These are phyloP conservation scores for Globisporangium alternatum DNA, from an alignment of 352 stramenopile genomes.

Conservation along the genomic window DNA sequence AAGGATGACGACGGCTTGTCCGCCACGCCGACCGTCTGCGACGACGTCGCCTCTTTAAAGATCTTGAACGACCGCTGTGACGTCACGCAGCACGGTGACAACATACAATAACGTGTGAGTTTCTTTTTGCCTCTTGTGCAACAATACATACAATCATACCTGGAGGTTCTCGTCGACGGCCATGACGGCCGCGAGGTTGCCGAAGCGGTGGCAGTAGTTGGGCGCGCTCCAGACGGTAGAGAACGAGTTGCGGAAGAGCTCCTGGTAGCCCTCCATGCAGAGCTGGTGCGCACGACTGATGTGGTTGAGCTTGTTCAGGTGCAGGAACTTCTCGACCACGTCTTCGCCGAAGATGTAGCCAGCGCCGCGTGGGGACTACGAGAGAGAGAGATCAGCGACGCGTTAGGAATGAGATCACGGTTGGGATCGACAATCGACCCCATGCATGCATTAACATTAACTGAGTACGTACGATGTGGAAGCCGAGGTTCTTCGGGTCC, in stretches of 20 bases:
- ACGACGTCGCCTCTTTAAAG: slow-evolving; percentile 79
- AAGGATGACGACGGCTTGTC: slow-evolving; percentile 69
- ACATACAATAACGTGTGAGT: slow-evolving; percentile 10
- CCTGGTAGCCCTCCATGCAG: slow-evolving; percentile 83
- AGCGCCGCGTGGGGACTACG: slow-evolving; percentile 65
- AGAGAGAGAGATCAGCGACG: background rate
- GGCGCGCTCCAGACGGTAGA: slow-evolving; percentile 84
- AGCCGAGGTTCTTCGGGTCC: slow-evolving; percentile 81
- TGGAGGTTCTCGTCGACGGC: slow-evolving; percentile 58
- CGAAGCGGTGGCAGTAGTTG: slow-evolving; percentile 88
- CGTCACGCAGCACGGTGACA: background rate
- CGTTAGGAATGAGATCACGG: background rate
- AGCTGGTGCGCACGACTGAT: slow-evolving; percentile 84
- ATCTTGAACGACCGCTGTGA: slow-evolving; percentile 79
- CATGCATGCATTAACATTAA: too few species aligned
- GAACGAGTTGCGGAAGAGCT: slow-evolving; percentile 73
- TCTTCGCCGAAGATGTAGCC: slow-evolving; percentile 88
- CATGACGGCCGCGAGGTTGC: slow-evolving; percentile 73
- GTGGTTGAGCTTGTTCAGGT: slow-evolving; percentile 75
- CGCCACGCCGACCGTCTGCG: slow-evolving; percentile 61
- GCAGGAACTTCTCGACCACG: slow-evolving; percentile 80
- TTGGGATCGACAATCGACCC: background rate
- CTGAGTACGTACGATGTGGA: slow-evolving; percentile 55
- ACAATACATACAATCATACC: slow-evolving; percentile 19
- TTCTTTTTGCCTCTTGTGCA: too few species aligned